A percentile compares a stretch with the other conserved stretches of the same genome.
Conservation (phyloP, 805 yeast species). For the Ogataea pilisensis region DNA sequence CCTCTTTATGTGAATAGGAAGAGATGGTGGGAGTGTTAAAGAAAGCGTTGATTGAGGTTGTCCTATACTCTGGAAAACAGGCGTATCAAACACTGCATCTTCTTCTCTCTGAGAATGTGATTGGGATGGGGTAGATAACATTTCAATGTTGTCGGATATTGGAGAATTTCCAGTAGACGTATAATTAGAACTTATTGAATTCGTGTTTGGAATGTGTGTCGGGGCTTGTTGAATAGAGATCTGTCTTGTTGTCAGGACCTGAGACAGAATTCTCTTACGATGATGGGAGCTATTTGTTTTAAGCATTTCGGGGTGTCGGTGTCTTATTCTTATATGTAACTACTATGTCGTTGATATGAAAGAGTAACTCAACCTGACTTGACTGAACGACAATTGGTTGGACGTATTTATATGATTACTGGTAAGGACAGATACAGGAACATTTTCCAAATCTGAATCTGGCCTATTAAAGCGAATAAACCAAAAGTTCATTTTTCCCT, state of each 20-base stretch:
- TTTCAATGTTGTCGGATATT: constrained; percentile 12
- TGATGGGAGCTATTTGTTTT: no score
- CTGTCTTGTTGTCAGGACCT: not conserved
- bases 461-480: no score
- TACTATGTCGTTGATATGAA: no score
- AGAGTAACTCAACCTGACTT: no score
- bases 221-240: not conserved
- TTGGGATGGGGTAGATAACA: constrained; percentile 4
- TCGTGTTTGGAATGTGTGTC: not conserved
- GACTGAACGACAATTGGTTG: no score
- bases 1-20: constrained; percentile 46
- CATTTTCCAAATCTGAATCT: no score
- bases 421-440: no score
- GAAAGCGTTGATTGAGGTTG: constrained; percentile 45
- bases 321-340: no score
- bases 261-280: no score
- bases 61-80: constrained; percentile 42
- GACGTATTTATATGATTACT: no score
- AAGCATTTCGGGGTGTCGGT: not conserved
- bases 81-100: constrained; percentile 10
- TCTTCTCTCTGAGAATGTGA: constrained; percentile 1
- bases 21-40: constrained; percentile 54
- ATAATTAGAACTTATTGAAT: not conserved
- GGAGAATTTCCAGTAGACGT: not conserved
- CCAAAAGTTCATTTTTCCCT: no score